These are phyloP conservation scores for Triticum turgidum DNA, from an alignment of 176 grass and related monocot species.

Conservation along the genomic window DNA sequence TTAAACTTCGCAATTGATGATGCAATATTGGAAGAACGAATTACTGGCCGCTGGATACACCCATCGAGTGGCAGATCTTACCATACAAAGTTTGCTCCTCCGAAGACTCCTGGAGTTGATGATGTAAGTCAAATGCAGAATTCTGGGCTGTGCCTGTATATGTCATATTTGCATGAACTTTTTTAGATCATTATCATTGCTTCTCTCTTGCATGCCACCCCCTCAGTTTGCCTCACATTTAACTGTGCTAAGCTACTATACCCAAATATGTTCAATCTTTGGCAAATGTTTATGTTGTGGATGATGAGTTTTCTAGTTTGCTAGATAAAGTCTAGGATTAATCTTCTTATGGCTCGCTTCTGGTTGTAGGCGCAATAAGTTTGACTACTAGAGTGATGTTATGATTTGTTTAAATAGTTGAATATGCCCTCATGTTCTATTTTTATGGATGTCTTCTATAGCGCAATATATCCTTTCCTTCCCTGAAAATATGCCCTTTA, in stretches of 20 bases:
- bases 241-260: not conserved
- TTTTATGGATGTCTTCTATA: not conserved
- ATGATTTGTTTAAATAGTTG: not conserved
- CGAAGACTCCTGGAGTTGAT: slow-evolving; percentile 73
- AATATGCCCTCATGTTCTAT: not conserved
- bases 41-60: slow-evolving; percentile 98
- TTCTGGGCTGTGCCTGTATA: not conserved
- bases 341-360: not conserved
- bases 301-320: not conserved
- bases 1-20: slow-evolving; percentile 95
- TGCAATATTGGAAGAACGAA: slow-evolving; percentile 87
- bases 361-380: slow-evolving; percentile 17
- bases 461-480: not conserved
- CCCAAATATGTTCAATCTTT: not conserved
- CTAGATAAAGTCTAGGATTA: not conserved
- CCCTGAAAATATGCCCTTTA: not conserved
- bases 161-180: not conserved
- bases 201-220: not conserved
- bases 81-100: slow-evolving; percentile 92
- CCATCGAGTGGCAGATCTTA: slow-evolving; percentile 83
- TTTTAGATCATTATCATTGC: not conserved
- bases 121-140: slow-evolving; percentile 64
- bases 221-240: slow-evolving; percentile 6
- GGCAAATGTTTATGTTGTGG: not conserved
- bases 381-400: not conserved